Base-by-base conservation (phyloP, 2,329 filamentous ascomycete genomes). In the Diaporthe australafricana region DNA sequence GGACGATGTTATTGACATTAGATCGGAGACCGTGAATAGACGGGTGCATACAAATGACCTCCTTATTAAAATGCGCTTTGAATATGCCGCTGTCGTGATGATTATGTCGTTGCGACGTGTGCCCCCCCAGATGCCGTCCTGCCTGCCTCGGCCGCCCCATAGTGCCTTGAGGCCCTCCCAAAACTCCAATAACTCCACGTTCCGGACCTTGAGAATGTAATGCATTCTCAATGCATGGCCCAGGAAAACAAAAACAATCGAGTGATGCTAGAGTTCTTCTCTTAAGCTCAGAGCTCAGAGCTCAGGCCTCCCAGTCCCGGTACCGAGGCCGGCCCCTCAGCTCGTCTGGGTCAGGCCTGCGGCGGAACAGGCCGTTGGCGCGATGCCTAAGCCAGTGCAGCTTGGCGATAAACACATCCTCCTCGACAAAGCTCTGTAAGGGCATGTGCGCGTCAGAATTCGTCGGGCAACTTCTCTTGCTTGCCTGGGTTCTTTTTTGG, bases 361-460 rank as follows among this genome's bases (percentile, higher is more conserved):
- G 71, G 45, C 68, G 71, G 45, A 72, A 66, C n/a, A 70, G 60
- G 35, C 60, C 68, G 27, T 68, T 69, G 25, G 71, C 68, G 22
- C 67, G 70, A 22, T 52, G 7, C 70, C 63, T 66, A 25, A 71
- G 55, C 72, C 69, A 67, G 45, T 66, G 42, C 16, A 73, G 52
- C 52, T 56, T 71, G 63, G 72, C 57, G 48, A 57, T 50, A 6
- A 73, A 38, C 4, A 57, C 17, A 22, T 73, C 69, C 50, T 71
- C 55, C 20, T 65, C 55, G 38, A 22, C 47, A 32, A 50, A 71
- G 32, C 27, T 67, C 68, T 71, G 35, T 2, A 14, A 27, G 9
- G 52, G 22, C n/a, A n/a, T 9, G 8, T 2, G 42, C 2, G 6
- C 27, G 50, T 55, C 14, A 52, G 35, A 30, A 3, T n/a, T 14